A percentile compares a stretch with the other conserved stretches of the same genome.
Conservation (phyloP, 2,329 filamentous ascomycete species). For the Metarhizium robertsii region DNA sequence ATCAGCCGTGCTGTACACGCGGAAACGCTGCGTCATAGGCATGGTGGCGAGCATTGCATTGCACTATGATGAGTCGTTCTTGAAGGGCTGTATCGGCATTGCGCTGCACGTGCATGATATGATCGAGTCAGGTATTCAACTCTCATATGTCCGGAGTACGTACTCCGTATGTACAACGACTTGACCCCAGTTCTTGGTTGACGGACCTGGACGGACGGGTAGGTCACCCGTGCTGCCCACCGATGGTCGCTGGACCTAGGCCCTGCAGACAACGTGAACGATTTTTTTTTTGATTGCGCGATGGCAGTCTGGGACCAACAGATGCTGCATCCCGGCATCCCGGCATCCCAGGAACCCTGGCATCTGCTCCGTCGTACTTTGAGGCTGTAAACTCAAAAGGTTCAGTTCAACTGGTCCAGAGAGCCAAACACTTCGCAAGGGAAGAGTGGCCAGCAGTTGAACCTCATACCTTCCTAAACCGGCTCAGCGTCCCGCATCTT, state of each 20-base stretch:
- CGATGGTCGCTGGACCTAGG: too few species aligned
- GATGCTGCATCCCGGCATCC: background rate
- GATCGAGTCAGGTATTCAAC: background rate
- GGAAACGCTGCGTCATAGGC: too few species aligned
- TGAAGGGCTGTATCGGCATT: too few species aligned
- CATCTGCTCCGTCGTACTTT: background rate
- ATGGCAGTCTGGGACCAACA: background rate
- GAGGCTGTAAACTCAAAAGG: background rate
- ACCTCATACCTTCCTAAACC: slow-evolving; percentile 6
- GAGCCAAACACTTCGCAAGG: background rate
- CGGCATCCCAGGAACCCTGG: background rate
- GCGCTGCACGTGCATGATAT: background rate
- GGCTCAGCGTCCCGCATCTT: slow-evolving; percentile 1
- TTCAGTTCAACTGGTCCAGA: background rate
- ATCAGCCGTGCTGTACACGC: too few species aligned
- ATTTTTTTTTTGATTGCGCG: too few species aligned
- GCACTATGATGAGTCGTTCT: too few species aligned
- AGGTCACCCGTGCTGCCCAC: background rate
- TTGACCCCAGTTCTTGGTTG: background rate
- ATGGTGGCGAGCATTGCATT: too few species aligned
- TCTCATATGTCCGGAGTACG: too few species aligned
- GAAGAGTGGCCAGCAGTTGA: background rate
- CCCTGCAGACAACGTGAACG: background rate
- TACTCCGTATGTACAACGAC: background rate
- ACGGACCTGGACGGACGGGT: background rate